phyloP scores from a whole-genome alignment of 2,329 filamentous ascomycete species.

The Diplocarpon rosae region DNA sequence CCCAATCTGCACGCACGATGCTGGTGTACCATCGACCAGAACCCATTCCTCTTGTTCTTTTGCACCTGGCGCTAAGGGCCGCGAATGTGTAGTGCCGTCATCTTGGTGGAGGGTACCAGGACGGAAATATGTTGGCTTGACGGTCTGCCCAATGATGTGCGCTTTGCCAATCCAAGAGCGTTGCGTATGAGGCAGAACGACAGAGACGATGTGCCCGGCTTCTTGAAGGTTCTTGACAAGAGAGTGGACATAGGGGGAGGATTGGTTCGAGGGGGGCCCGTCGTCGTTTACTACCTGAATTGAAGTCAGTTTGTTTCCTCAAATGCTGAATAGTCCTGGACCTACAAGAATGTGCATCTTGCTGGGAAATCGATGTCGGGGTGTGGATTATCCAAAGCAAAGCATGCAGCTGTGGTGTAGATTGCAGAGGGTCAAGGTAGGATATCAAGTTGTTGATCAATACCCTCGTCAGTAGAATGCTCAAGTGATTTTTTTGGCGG shows the following conservation, averaged over 20 bases:
- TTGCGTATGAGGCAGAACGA: slow-evolving; percentile 83
- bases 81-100: slow-evolving; percentile 55
- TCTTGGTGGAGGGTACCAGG: slow-evolving; percentile 49
- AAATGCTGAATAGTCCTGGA: not conserved
- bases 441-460: not conserved
- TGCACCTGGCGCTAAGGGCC: slow-evolving; percentile 38
- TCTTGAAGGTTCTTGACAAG: slow-evolving; percentile 59
- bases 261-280: slow-evolving; percentile 65
- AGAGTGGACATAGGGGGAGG: slow-evolving; percentile 70
- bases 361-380: not conserved
- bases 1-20: slow-evolving; percentile 72
- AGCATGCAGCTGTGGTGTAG: not conserved
- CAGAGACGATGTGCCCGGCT: slow-evolving; percentile 77
- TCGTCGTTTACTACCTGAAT: slow-evolving; percentile 60
- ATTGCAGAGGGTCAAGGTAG: not conserved
- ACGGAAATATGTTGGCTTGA: slow-evolving; percentile 77
- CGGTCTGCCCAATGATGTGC: slow-evolving; percentile 82
- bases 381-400: not conserved
- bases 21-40: slow-evolving; percentile 69
- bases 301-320: not conserved
- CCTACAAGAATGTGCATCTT: slow-evolving; percentile 42
- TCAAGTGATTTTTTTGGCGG: slow-evolving; percentile 2
- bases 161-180: slow-evolving; percentile 98
- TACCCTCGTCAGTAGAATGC: slow-evolving; percentile 2
- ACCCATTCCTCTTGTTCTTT: slow-evolving; percentile 65